phyloP scores from a whole-genome alignment of 257 asterid species.

The Eucommia ulmoides region DNA sequence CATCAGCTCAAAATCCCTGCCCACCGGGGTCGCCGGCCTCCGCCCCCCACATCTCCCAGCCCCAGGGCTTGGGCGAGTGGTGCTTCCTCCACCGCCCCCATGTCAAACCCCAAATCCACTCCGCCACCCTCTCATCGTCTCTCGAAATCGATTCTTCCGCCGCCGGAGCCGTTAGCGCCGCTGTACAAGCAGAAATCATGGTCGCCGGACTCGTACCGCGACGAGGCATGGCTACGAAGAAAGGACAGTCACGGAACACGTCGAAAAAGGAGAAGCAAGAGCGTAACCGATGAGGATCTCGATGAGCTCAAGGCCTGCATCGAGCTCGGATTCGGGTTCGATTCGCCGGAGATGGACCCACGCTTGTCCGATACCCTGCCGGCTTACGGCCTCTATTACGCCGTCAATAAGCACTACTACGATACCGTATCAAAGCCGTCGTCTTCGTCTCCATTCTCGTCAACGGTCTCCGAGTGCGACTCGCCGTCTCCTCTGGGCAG shows the following conservation, averaged over 20 bases:
- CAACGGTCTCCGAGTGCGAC: conserved; percentile 28
- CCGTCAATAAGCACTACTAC: conserved; percentile 41
- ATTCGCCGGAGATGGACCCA: conserved; percentile 57
- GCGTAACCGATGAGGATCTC: conserved; percentile 74
- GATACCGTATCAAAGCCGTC: conserved; percentile 26
- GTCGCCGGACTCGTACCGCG: conserved; percentile 56
- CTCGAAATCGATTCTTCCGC: not conserved
- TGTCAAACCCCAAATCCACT: conserved; percentile 11
- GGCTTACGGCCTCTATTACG: conserved; percentile 55
- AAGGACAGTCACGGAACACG: conserved; percentile 23
- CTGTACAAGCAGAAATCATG: conserved; percentile 52
- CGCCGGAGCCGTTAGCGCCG: conserved; percentile 10
- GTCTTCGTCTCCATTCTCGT: conserved; percentile 14
- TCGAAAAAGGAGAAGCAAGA: conserved; percentile 30
- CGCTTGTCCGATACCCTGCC: conserved; percentile 63
- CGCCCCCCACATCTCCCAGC: conserved; percentile 14
- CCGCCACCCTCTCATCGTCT: conserved; percentile 8
- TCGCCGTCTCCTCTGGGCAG: conserved; percentile 36
- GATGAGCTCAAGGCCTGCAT: conserved; percentile 73
- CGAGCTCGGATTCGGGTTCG: conserved; percentile 65
- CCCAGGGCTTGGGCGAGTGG: conserved; percentile 54
- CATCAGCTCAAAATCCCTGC: not conserved
- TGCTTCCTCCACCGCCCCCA: conserved; percentile 10
- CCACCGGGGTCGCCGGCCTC: conserved; percentile 17
- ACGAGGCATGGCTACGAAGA: conserved; percentile 66